These are phyloP conservation scores for Corymbia maculata DNA, from an alignment of 345 rosid genomes.

Conservation along the genomic window DNA sequence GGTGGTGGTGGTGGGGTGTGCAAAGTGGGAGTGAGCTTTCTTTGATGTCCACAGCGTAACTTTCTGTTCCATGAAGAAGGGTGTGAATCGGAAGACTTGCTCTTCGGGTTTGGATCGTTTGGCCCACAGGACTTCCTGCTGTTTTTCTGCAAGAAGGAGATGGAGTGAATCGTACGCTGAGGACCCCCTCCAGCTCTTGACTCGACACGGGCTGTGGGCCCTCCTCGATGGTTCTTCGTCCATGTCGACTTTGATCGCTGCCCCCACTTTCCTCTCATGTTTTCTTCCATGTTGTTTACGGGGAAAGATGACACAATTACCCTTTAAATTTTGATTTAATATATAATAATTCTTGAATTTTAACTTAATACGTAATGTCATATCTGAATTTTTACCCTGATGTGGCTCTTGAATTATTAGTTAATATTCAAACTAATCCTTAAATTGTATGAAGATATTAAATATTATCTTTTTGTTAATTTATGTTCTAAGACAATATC, in stretches of 20 bases:
- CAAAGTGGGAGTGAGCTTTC: not conserved
- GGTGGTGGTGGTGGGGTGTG: not conserved
- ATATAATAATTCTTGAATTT: accelerated
- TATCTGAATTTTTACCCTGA: accelerated
- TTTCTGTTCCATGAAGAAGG: not conserved
- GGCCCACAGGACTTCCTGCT: not conserved
- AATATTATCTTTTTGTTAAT: too few relatives aligned
- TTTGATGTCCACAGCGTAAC: not conserved
- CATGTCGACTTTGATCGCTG: not conserved
- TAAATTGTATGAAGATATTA: accelerated
- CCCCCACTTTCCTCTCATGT: not conserved
- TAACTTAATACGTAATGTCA: accelerated
- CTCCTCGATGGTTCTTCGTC: not conserved
- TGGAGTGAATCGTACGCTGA: not conserved
- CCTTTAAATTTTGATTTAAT: accelerated
- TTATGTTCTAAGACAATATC: too few relatives aligned
- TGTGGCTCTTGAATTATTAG: accelerated
- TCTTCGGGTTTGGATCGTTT: not conserved
- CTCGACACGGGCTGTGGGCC: not conserved
- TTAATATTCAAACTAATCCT: accelerated
- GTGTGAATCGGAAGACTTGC: not conserved
- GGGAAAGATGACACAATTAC: not conserved
- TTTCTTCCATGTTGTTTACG: not conserved
- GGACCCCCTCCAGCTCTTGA: not conserved
- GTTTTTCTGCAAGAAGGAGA: not conserved